phyloP scores from a whole-genome alignment of 305 asterid species.

The Fraxinus albicans region DNA sequence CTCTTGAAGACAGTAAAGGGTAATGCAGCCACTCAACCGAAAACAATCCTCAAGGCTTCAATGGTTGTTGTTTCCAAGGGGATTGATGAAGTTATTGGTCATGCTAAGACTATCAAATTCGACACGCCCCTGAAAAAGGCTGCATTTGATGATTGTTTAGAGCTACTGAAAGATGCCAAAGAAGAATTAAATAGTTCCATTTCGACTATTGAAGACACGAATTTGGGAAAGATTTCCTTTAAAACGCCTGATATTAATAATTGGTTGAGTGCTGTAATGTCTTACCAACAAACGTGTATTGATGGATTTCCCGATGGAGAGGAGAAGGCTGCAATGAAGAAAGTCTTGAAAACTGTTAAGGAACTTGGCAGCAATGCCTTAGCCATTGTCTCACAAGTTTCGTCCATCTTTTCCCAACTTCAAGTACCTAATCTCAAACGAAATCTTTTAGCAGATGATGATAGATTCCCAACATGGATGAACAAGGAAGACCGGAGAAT shows the following conservation, averaged over 20 bases:
- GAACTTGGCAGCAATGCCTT: constrained; percentile 72
- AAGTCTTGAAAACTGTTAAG: constrained; percentile 32
- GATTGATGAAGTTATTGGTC: constrained; percentile 36
- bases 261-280: constrained; percentile 74
- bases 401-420: constrained; percentile 27
- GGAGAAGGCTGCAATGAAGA: constrained; percentile 39
- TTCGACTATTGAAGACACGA: constrained; percentile 29
- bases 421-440: constrained; percentile 30
- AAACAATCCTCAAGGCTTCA: constrained; percentile 48
- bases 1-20: constrained; percentile 41
- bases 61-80: constrained; percentile 41
- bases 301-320: constrained; percentile 73
- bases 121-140: constrained; percentile 50
- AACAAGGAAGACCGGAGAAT: constrained; percentile 39
- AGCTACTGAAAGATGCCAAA: constrained; percentile 54
- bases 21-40: constrained; percentile 32
- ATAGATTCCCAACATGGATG: constrained; percentile 50
- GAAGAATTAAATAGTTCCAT: constrained; percentile 63
- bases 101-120: constrained; percentile 35
- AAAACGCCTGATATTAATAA: constrained; percentile 51
- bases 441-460: constrained; percentile 33
- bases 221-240: constrained; percentile 10
- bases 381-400: constrained; percentile 43
- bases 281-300: constrained; percentile 71
- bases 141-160: constrained; percentile 57